Percentiles rank a stretch among this genome's conserved stretches.
Evolutionary conservation across 768 basidiomycete genomes (phyloP).

Genomic region (Psilocybe cyanescens): DNA sequence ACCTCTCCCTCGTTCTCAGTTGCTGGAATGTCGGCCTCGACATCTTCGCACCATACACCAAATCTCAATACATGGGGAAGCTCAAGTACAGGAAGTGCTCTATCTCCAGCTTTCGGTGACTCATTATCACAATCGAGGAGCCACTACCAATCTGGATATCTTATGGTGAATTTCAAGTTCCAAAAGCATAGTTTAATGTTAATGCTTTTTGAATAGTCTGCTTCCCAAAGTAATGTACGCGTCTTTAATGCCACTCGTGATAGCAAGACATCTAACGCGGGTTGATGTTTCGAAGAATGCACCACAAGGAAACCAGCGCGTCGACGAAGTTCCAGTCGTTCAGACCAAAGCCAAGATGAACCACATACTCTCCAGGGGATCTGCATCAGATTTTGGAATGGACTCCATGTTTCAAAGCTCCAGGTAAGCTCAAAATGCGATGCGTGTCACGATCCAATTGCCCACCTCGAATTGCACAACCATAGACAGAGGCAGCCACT

Average conservation of each 20-base stretch:
- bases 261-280: not conserved
- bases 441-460: constrained; percentile 12
- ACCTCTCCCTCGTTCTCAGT: constrained; percentile 52
- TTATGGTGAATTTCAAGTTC: constrained; percentile 57
- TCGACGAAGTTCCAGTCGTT: constrained; percentile 76
- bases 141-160: constrained; percentile 81
- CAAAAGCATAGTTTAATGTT: not conserved
- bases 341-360: constrained; percentile 85
- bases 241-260: not conserved
- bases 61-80: constrained; percentile 56
- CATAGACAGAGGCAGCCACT: constrained; percentile 62
- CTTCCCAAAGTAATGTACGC: constrained; percentile 63
- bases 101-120: constrained; percentile 63
- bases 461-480: not conserved
- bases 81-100: constrained; percentile 44
- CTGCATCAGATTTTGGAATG: constrained; percentile 76
- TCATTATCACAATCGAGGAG: constrained; percentile 72
- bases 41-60: constrained; percentile 49
- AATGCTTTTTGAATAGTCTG: constrained; percentile 44
- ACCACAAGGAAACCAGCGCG: constrained; percentile 62
- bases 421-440: constrained; percentile 40
- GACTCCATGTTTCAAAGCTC: constrained; percentile 86
- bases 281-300: constrained; percentile 34
- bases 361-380: constrained; percentile 63
- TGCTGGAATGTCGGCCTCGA: constrained; percentile 62